A percentile compares a stretch with the other conserved stretches of the same genome.
Conservation (phyloP, 2,329 filamentous ascomycete species). For the Colletotrichum viniferum region DNA sequence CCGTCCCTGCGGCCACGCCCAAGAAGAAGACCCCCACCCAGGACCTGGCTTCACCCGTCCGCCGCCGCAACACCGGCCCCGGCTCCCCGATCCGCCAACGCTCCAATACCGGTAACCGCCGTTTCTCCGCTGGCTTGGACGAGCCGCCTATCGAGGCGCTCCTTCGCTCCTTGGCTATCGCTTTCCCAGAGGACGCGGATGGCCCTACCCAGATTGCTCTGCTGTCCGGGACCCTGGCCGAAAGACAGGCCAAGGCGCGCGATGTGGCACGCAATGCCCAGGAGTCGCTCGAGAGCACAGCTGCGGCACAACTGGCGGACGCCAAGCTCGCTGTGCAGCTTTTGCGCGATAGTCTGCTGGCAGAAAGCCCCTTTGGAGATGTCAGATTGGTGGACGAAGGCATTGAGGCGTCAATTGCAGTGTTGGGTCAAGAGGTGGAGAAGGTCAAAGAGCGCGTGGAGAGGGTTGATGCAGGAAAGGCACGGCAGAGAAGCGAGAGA, state of each 20-base stretch:
- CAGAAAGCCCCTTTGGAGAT: constrained; percentile 52
- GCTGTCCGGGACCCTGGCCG: constrained; percentile 39
- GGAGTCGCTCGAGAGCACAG: constrained; percentile 51
- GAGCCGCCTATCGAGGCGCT: constrained; percentile 50
- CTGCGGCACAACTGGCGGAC: constrained; percentile 49
- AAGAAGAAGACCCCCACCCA: constrained; percentile 26
- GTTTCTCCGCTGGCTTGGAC: constrained; percentile 40
- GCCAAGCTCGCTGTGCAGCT: constrained; percentile 51
- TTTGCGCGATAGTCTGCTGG: constrained; percentile 55
- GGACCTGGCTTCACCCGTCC: constrained; percentile 38
- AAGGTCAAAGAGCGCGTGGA: constrained; percentile 43
- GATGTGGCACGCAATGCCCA: constrained; percentile 52
- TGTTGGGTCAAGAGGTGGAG: constrained; percentile 50
- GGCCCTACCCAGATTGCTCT: constrained; percentile 29
- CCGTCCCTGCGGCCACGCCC: constrained; percentile 24
- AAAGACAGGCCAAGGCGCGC: constrained; percentile 45
- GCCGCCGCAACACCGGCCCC: constrained; percentile 23
- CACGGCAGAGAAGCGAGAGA: constrained; percentile 46
- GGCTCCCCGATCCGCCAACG: constrained; percentile 40
- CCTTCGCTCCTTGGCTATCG: constrained; percentile 51
- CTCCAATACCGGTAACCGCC: constrained; percentile 29
- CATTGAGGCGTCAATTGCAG: constrained; percentile 53
- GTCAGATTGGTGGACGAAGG: constrained; percentile 57
- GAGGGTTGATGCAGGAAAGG: constrained; percentile 39
- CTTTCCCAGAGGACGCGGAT: constrained; percentile 38